Evolutionary conservation across 352 stramenopile species (phyloP), one percentile per base, ranked within the genome.

Genomic region (Globisporangium cederbergense): DNA sequence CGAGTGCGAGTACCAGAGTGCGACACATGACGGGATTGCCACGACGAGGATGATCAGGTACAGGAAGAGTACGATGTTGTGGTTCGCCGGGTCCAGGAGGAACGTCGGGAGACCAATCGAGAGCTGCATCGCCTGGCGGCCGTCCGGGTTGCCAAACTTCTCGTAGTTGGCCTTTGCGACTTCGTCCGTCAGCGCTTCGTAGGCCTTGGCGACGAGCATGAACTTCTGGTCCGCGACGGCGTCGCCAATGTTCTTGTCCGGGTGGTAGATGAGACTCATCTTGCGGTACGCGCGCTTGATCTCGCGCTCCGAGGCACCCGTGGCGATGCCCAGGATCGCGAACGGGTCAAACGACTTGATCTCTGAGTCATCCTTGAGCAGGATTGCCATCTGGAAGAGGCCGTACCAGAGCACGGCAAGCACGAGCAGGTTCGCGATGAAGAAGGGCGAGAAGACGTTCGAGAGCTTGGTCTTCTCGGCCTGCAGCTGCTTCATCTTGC

Each of bases 311-410:
- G 95, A 90, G n/a, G 89, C 86, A 22, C 86, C 91, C 0, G 83
- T 58, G 9, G 97, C 90, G 60, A 99, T 97, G 56, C 93, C 93
- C 13, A 99, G 81, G 73, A 99, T 99, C 36, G 78, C 78, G 74
- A 98, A 99, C 43, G 97, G 97, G 79, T 99, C 97, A 75, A 99
- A 99, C 43, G 90, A 97, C 78, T 98, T 98, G 74, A 99, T 98
- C 83, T 99, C 93, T 67, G 95, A 97, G 78, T 99, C 93, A 62
- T 95, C 83, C 66, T 96, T 89, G 50, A 99, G 90, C 60, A 96
- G 83, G 20, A 95, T 60, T 42, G 91, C 71, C 53, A 99, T 89
- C 71, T 90, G 97, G 61, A 97, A 75, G 55, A 99, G 77, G 14
- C 78, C 80, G 70, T 91, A 91, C 86, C 88, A 96, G 49, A 91